phyloP scores from a whole-genome alignment of 331 rosid genomes.

The Spiraea crenata region DNA sequence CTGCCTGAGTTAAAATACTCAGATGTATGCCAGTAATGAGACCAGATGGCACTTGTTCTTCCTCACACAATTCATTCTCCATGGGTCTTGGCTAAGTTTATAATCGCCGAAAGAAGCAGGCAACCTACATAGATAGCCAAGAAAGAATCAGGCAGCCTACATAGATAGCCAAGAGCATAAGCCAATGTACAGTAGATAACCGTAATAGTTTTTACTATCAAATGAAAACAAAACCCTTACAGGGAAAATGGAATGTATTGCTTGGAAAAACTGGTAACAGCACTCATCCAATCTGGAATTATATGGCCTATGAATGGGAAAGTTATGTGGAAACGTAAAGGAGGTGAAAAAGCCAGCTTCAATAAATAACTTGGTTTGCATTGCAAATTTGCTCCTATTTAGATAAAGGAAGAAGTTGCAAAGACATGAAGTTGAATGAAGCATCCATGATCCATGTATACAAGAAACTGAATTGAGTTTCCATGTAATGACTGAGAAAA shows the following conservation, averaged over 20 bases:
- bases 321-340: neutral
- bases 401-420: neutral
- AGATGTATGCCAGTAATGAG: conserved; percentile 52
- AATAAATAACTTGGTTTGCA: neutral
- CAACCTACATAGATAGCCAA: conserved; percentile 39
- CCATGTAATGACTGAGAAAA: neutral
- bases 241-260: neutral
- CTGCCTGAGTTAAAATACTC: conserved; percentile 45
- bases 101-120: conserved; percentile 31
- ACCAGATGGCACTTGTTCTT: conserved; percentile 49
- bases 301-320: neutral
- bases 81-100: conserved; percentile 45
- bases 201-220: conserved; percentile 2
- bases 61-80: conserved; percentile 52
- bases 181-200: conserved; percentile 19
- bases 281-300: neutral
- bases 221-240: neutral
- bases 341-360: neutral
- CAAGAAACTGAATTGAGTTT: neutral
- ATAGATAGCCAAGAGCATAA: conserved; percentile 22
- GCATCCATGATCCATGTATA: neutral
- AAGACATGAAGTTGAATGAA: neutral
- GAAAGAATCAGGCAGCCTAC: conserved; percentile 41
- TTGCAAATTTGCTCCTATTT: neutral
- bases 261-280: neutral